Evolutionary conservation across 495 filamentous ascomycete species (phyloP).

Genomic region (Penicillium robsamsonii): DNA sequence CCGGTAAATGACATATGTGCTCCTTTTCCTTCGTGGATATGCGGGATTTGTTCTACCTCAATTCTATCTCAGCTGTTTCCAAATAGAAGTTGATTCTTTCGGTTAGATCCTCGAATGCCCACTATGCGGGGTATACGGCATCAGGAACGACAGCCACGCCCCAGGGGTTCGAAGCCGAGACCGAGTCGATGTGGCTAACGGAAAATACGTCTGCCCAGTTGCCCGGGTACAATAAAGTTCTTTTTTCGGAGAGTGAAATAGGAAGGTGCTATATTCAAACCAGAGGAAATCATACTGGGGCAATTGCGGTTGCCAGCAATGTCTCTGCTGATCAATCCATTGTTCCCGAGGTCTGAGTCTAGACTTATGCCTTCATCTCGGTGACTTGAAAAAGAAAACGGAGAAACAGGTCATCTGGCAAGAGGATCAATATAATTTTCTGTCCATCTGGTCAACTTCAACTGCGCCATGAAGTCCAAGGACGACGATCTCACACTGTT

Average conservation of each 20-base stretch:
- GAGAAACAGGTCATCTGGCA: background rate
- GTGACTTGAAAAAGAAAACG: no score
- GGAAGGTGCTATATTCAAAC: background rate
- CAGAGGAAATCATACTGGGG: background rate
- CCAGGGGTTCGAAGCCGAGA: background rate
- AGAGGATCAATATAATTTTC: background rate
- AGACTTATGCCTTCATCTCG: no score
- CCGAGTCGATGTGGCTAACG: background rate
- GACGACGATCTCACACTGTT: no score
- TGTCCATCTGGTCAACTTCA: no score
- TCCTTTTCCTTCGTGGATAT: background rate
- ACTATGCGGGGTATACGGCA: background rate
- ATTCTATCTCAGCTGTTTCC: background rate
- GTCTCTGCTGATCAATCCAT: no score
- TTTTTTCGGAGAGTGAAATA: background rate
- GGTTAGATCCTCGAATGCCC: background rate
- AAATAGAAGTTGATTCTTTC: background rate
- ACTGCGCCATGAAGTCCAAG: no score
- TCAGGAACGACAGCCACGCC: background rate
- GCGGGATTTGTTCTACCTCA: background rate
- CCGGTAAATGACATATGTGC: background rate
- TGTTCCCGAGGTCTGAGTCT: no score
- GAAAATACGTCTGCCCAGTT: background rate
- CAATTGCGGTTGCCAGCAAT: background rate
- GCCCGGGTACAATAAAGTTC: background rate